A percentile compares a stretch with the other conserved stretches of the same genome.
Evolutionary conservation across 2,329 filamentous ascomycete species (phyloP).

Genomic region (Coleophoma cylindrospora): DNA sequence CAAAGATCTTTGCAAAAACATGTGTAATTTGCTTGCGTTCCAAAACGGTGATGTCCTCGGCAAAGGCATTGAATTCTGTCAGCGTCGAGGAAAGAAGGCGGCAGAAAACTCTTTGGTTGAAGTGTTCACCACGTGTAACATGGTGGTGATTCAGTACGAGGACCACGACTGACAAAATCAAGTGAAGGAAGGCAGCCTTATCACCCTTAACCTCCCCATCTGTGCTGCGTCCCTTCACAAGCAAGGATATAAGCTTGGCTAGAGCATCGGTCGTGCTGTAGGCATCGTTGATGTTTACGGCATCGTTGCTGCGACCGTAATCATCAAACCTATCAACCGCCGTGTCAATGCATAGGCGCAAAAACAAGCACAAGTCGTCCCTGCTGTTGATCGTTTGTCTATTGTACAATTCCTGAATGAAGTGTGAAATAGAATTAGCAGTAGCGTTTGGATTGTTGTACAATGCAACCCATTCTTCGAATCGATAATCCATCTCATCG

Average conservation of each 20-base stretch:
- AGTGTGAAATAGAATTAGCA: conserved; percentile 67
- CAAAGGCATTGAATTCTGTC: conserved; percentile 62
- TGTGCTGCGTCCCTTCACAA: conserved; percentile 66
- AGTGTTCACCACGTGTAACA: conserved; percentile 70
- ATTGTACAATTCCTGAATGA: conserved; percentile 79
- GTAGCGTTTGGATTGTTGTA: conserved; percentile 72
- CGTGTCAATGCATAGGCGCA: conserved; percentile 75
- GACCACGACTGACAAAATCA: conserved; percentile 70
- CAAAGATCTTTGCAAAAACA: conserved; percentile 65
- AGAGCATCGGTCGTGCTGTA: conserved; percentile 71
- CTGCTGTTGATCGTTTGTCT: conserved; percentile 66
- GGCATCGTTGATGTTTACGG: conserved; percentile 49
- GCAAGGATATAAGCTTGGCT: conserved; percentile 70
- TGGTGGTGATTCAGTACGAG: conserved; percentile 84
- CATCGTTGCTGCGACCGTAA: conserved; percentile 53
- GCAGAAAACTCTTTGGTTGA: conserved; percentile 89
- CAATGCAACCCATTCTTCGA: conserved; percentile 90
- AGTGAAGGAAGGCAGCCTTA: conserved; percentile 70
- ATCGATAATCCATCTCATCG: conserved; percentile 90
- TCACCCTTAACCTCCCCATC: conserved; percentile 52
- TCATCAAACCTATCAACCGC: conserved; percentile 76
- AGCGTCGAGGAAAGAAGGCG: conserved; percentile 81
- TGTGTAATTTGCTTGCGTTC: conserved; percentile 68
- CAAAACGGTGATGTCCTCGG: conserved; percentile 51
- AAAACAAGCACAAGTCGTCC: conserved; percentile 75